A percentile compares a stretch with the other conserved stretches of the same genome.
Conservation (phyloP, 352 stramenopile genomes). For the Phytophthora uliginosa region DNA sequence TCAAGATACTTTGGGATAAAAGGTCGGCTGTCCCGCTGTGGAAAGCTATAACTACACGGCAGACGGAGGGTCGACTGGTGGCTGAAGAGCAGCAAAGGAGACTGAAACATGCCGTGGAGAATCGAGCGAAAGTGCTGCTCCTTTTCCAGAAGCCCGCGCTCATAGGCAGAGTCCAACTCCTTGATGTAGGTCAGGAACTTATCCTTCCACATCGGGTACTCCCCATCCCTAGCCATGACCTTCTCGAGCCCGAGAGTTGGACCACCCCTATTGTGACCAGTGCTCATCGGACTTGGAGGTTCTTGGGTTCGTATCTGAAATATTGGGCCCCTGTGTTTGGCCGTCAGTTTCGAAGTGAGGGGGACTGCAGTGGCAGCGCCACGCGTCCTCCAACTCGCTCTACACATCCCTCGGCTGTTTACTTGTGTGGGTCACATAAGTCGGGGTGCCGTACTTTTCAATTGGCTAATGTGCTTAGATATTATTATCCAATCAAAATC, state of each 20-base stretch:
- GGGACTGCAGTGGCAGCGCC: no score
- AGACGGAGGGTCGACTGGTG: slow-evolving; percentile 38
- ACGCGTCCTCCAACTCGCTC: no score
- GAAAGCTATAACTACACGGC: slow-evolving; percentile 28
- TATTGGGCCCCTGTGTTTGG: no score
- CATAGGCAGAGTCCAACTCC: no score
- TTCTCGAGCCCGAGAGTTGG: background rate
- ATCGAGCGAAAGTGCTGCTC: slow-evolving; percentile 10
- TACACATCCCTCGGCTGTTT: no score
- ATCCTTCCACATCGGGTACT: background rate
- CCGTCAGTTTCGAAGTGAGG: no score
- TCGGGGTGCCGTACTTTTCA: no score
- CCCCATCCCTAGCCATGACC: background rate
- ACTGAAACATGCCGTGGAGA: slow-evolving; percentile 26
- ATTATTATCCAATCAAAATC: no score
- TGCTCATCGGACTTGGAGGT: background rate
- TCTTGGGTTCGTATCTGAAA: background rate
- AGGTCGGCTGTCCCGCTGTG: slow-evolving; percentile 7
- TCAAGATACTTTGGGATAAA: slow-evolving; percentile 6
- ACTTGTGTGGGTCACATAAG: no score
- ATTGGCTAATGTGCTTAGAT: no score
- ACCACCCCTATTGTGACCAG: background rate
- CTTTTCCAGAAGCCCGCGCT: no score
- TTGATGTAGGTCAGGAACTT: background rate
- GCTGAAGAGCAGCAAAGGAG: slow-evolving; percentile 28